Evolutionary conservation across 495 filamentous ascomycete genomes (phyloP), one percentile per base, ranked within the genome.

Genomic region (Penicillium egyptiacum): DNA sequence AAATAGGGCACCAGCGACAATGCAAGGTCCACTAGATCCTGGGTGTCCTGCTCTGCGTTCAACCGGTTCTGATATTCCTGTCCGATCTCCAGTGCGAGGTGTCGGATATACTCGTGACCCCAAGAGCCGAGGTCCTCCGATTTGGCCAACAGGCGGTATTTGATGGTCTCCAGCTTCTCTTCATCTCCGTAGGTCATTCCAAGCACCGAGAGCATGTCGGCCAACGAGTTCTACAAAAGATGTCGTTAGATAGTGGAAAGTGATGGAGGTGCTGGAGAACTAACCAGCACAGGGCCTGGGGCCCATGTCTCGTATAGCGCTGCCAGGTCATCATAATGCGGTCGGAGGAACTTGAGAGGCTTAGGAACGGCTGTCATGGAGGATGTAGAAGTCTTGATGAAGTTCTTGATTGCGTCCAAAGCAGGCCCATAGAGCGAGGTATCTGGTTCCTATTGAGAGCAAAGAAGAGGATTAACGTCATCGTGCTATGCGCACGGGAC

Each of bases 291-390:
- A 25, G 92, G 83, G 46, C 91, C 88, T 19, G 81, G 80, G 20
- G 86, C 80, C 94, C 94, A 99, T 64, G 86, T 78, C 42, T 96
- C 92, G 78, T 96, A 96, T 14, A 89, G 78, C 66, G 86, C 86
- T 22, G 87, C 87, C 68, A 99, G 79, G 33, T 87, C 84, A 75
- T 90, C 87, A 70, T 96, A 98, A 70, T 99, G 92, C 51, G 94
- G 94, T 72, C 95, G 83, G 53, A 99, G 83, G 73, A 99, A 98
- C 72, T 99, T 99, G 54, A 99, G 83, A 39, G 94, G 94, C 76
- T 98, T 98, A 1, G 94, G 94, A 53, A 99, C 93, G 40, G 94
- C 94, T 19, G 94, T 99, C 94, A 99, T 98, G 11, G 94, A 99
- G 39, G 90, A 96, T 41, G 94, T 99, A 40, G 94, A 96, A 40